Conservation (phyloP, 495 filamentous ascomycete species). For the Aspergillus saccharolyticus region DNA sequence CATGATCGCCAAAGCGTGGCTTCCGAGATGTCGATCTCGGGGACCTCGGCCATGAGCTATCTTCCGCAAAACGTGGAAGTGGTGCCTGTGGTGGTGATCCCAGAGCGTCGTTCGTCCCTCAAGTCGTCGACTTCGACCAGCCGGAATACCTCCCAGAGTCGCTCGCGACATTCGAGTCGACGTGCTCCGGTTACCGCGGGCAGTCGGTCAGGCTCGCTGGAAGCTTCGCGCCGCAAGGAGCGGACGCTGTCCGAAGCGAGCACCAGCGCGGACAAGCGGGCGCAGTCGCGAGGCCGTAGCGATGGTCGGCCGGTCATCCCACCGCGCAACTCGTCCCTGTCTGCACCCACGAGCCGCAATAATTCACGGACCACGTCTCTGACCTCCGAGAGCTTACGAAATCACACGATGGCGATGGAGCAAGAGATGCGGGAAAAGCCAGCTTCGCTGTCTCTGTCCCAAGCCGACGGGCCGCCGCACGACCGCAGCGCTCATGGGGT, state of each 20-base stretch:
- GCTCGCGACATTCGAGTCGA: slow-evolving; percentile 29
- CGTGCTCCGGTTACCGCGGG: slow-evolving; percentile 32
- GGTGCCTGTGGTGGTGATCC: slow-evolving; percentile 69
- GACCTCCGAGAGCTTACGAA: slow-evolving; percentile 60
- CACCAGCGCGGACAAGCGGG: slow-evolving; percentile 22
- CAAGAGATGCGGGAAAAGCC: slow-evolving; percentile 24
- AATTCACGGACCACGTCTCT: slow-evolving; percentile 61
- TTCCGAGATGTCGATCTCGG: slow-evolving; percentile 53
- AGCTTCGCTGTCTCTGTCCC: slow-evolving; percentile 21
- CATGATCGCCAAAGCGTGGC: slow-evolving; percentile 51
- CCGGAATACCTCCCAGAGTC: slow-evolving; percentile 30
- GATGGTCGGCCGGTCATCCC: slow-evolving; percentile 53
- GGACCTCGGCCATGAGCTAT: slow-evolving; percentile 43
- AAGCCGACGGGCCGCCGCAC: neutral
- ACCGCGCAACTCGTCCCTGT: slow-evolving; percentile 59
- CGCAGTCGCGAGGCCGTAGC: slow-evolving; percentile 25
- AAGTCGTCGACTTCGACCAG: slow-evolving; percentile 44
- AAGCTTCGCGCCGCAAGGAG: slow-evolving; percentile 26
- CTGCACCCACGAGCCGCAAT: slow-evolving; percentile 65
- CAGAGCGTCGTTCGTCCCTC: slow-evolving; percentile 61
- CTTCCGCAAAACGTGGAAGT: slow-evolving; percentile 48
- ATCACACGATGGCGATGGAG: slow-evolving; percentile 48
- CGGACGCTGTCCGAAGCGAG: slow-evolving; percentile 39
- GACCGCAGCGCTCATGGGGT: slow-evolving; percentile 7
- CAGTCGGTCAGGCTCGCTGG: slow-evolving; percentile 29